phyloP scores from a whole-genome alignment of 768 basidiomycete genomes.

The Myochromella boudieri region DNA sequence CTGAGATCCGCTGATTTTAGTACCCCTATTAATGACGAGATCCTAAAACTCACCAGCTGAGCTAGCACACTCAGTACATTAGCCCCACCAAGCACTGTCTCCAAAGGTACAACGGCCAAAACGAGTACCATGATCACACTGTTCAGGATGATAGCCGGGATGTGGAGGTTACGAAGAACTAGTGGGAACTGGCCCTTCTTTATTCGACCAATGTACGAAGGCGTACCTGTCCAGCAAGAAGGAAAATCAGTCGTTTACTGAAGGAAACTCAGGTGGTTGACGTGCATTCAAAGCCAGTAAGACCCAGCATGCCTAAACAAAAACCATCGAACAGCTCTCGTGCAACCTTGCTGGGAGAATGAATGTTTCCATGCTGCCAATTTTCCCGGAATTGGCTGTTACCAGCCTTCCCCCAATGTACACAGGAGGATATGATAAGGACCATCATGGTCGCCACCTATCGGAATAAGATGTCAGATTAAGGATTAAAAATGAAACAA shows the following conservation, averaged over 20 bases:
- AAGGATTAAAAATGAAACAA: neutral
- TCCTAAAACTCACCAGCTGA: constrained; percentile 37
- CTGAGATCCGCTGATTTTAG: constrained; percentile 30
- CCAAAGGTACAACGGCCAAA: constrained; percentile 56
- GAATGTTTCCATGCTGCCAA: constrained; percentile 43
- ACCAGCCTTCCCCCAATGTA: constrained; percentile 55
- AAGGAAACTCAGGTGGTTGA: constrained; percentile 2
- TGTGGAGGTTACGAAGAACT: constrained; percentile 66
- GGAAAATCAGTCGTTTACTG: neutral
- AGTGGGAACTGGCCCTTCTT: constrained; percentile 52
- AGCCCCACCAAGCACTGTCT: constrained; percentile 44
- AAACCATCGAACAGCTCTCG: constrained; percentile 63
- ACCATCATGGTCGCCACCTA: constrained; percentile 57
- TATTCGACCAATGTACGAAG: constrained; percentile 65
- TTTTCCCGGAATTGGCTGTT: constrained; percentile 48
- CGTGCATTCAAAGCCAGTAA: constrained; percentile 72
- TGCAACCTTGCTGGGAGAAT: constrained; percentile 30
- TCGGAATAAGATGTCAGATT: neutral
- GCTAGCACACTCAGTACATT: constrained; percentile 71
- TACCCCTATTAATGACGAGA: neutral
- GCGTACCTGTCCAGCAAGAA: constrained; percentile 44
- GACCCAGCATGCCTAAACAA: constrained; percentile 69
- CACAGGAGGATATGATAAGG: constrained; percentile 47
- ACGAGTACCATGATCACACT: constrained; percentile 57
- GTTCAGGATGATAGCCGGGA: constrained; percentile 57